Evolutionary conservation across 2,329 filamentous ascomycete genomes (phyloP), one percentile per base, ranked within the genome.

Genomic region (Penicillium thymicola): DNA sequence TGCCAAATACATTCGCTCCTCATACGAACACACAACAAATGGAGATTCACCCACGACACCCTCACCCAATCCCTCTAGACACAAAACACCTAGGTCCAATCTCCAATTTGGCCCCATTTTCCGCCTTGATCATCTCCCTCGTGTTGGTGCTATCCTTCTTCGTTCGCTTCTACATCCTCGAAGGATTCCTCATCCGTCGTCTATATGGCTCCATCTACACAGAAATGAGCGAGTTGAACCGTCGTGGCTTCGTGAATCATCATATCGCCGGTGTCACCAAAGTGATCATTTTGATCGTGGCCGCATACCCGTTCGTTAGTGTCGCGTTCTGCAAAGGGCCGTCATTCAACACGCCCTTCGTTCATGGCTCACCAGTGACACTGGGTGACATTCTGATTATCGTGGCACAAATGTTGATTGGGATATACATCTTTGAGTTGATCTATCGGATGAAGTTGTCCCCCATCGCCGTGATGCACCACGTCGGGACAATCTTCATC

Each of bases 401-500:
- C 1, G 69, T 67, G 4, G 68, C 74, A 5, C 75, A 79, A 47
- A 69, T 78, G 59, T 64, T 79, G 28, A 73, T 75, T 14, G 75
- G 66, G n/a, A 79, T 79, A 75, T 79, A 79, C 54, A 63, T 78
- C 13, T 79, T 78, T 48, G 78, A 79, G 60, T 66, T 79, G 6
- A 66, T 79, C 42, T 79, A 76, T 53, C 72, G 77, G 5, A 60
- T 67, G 1, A 73, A 74, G 43, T 64, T 79, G 5, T 78, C 75
- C 2, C 72, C 71, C 0, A 71, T 79, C 23, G 73, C 74, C 4
- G 72, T 75, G 2, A 59, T 71, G 11, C 78, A 80, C 51, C 77
- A 79, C 51, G 58, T 74, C 5, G 75, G 75, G 0, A 72, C 74
- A 0, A 72, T 76, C 14, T 27, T 76, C 5, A 75, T 80, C 28